These are phyloP conservation scores for Lasiodiplodia hormozganensis DNA, from an alignment of 2,329 filamentous ascomycete species.

Conservation along the genomic window DNA sequence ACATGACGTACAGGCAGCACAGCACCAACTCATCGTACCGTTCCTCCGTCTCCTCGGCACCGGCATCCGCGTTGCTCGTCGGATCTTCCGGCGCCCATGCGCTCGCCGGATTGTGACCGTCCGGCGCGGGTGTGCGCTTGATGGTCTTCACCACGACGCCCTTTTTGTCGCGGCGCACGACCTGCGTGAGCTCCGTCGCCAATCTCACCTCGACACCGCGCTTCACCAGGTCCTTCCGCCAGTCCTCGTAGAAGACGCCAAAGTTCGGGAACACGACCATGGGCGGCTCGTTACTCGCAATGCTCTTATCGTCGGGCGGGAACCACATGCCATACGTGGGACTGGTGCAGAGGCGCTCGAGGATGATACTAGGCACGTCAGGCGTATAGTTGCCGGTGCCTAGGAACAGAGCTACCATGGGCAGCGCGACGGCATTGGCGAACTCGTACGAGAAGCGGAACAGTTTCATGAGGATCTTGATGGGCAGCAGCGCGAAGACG, in stretches of 20 bases:
- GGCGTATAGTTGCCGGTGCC: slow-evolving; percentile 78
- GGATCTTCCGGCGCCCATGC: slow-evolving; percentile 49
- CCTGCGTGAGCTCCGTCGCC: slow-evolving; percentile 61
- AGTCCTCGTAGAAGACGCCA: slow-evolving; percentile 66
- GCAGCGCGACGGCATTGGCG: slow-evolving; percentile 72
- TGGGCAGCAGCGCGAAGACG: slow-evolving; percentile 64
- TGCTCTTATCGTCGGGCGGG: slow-evolving; percentile 55
- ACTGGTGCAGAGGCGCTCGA: slow-evolving; percentile 60
- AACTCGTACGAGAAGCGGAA: slow-evolving; percentile 75
- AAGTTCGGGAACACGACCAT: slow-evolving; percentile 71
- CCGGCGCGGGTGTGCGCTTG: slow-evolving; percentile 50
- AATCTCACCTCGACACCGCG: slow-evolving; percentile 65
- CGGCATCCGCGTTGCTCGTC: slow-evolving; percentile 48
- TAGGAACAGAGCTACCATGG: slow-evolving; percentile 75
- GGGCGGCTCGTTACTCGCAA: slow-evolving; percentile 59
- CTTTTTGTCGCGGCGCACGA: slow-evolving; percentile 59
- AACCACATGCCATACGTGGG: slow-evolving; percentile 68
- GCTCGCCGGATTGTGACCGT: slow-evolving; percentile 54
- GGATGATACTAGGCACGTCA: slow-evolving; percentile 72
- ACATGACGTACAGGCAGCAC: slow-evolving; percentile 58
- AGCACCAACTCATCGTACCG: slow-evolving; percentile 71
- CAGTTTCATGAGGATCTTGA: slow-evolving; percentile 69
- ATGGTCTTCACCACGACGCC: slow-evolving; percentile 60
- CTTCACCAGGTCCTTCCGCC: slow-evolving; percentile 61
- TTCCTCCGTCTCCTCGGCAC: slow-evolving; percentile 53